Percentiles rank a stretch among this genome's conserved stretches.
These are phyloP conservation scores for Amanita fuliginea DNA, from an alignment of 768 basidiomycete species.

Conservation along the genomic window DNA sequence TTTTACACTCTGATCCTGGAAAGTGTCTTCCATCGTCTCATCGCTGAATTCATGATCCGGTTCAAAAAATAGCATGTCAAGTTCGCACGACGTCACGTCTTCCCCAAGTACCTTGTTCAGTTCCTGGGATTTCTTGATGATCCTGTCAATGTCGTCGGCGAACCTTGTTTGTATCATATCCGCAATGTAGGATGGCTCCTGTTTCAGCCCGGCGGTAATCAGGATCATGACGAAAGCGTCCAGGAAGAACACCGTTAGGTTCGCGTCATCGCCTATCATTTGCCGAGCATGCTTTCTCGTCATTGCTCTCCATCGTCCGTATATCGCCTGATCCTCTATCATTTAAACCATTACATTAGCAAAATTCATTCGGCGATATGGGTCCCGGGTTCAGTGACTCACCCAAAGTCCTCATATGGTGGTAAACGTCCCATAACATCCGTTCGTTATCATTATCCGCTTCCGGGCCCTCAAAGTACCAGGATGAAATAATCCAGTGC, in stretches of 20 bases:
- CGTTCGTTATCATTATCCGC: conserved; percentile 34
- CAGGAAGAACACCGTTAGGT: conserved; percentile 19
- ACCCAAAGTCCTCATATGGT: conserved; percentile 32
- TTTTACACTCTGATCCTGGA: conserved; percentile 11
- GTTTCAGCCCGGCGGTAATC: conserved; percentile 25
- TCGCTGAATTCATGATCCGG: conserved; percentile 31
- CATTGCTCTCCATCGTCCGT: conserved; percentile 46
- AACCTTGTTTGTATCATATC: conserved; percentile 32
- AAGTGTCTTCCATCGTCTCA: conserved; percentile 34
- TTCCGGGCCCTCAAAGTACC: conserved; percentile 34
- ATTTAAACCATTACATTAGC: neutral
- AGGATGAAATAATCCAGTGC: conserved; percentile 38
- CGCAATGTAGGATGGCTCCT: conserved; percentile 19
- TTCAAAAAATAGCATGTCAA: conserved; percentile 36
- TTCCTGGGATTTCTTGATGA: conserved; percentile 34
- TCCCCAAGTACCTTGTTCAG: conserved; percentile 51
- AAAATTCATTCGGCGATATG: neutral
- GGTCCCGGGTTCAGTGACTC: conserved; percentile 21
- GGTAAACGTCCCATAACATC: conserved; percentile 30
- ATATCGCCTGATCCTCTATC: conserved; percentile 39
- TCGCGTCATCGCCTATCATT: conserved; percentile 23
- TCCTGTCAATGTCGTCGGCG: conserved; percentile 25
- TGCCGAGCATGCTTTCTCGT: conserved; percentile 35
- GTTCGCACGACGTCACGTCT: conserved; percentile 44
- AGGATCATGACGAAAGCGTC: conserved; percentile 33